Evolutionary conservation across 345 rosid genomes (phyloP).

Genomic region (Syzygium jambos): DNA sequence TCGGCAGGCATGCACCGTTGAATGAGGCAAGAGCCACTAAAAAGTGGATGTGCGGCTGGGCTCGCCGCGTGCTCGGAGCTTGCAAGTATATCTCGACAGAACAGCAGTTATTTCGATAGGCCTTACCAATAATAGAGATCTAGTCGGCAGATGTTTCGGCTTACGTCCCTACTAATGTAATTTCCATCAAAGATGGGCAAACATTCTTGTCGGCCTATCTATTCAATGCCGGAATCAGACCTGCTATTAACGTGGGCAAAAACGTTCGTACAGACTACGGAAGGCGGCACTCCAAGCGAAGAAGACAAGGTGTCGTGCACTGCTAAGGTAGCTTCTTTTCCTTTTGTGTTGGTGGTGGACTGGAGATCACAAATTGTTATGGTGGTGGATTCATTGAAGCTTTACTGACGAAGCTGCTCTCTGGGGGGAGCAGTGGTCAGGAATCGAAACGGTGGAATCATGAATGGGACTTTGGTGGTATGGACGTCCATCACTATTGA

Average conservation of each 20-base stretch:
- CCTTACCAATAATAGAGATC: too few species aligned
- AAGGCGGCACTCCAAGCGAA: not conserved
- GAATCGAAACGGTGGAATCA: not conserved
- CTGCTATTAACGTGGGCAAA: too few species aligned
- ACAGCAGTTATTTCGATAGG: not conserved
- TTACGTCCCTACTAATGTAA: too few species aligned
- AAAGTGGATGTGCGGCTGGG: not conserved
- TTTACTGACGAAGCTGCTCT: not conserved
- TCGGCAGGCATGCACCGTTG: rapidly evolving
- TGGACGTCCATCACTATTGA: not conserved
- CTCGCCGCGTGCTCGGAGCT: not conserved
- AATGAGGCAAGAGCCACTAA: not conserved
- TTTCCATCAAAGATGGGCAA: too few species aligned
- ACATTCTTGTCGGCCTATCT: too few species aligned
- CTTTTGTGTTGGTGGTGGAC: not conserved
- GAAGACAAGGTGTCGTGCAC: not conserved
- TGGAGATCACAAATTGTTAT: not conserved
- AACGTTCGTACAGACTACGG: not conserved
- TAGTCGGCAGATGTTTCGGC: too few species aligned
- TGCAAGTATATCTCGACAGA: not conserved
- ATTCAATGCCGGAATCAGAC: too few species aligned
- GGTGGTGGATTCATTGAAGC: not conserved
- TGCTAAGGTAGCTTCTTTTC: not conserved
- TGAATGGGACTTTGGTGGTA: not conserved
- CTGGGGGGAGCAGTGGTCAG: not conserved